Evolutionary conservation across 1,284 basidiomycete genomes (phyloP).

Genomic region (Austroboletus novae-zelandiae): DNA sequence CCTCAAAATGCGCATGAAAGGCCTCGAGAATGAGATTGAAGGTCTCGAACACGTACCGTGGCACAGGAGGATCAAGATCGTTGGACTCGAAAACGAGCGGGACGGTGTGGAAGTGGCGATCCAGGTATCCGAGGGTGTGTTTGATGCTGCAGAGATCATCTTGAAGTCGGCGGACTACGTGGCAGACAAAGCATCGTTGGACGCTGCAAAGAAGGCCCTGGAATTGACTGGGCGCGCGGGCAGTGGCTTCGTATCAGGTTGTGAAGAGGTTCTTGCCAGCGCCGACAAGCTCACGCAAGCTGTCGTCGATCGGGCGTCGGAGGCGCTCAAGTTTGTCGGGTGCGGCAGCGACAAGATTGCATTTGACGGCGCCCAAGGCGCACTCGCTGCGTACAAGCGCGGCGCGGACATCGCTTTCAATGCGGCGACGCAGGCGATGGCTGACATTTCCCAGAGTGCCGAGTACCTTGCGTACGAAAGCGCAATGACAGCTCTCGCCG

Average conservation of each 20-base stretch:
- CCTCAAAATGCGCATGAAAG: background rate
- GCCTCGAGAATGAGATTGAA: background rate
- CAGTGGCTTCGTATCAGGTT: background rate
- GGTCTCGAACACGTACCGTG: background rate
- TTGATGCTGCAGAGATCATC: background rate
- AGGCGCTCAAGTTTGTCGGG: background rate
- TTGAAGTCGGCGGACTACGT: slow-evolving; percentile 2
- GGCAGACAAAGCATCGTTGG: background rate
- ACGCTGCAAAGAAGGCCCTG: background rate
- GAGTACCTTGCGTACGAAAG: slow-evolving; percentile 4
- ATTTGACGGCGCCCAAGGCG: background rate
- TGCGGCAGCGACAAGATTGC: slow-evolving; percentile 4
- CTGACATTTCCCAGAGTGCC: background rate
- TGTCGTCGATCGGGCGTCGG: background rate
- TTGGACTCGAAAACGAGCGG: background rate
- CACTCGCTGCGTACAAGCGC: slow-evolving; percentile 5
- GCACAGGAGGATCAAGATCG: background rate
- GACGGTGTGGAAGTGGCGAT: background rate
- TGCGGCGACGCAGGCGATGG: background rate
- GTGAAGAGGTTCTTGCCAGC: background rate
- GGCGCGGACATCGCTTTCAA: background rate
- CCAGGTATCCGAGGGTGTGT: background rate
- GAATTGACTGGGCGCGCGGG: background rate
- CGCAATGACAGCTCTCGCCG: slow-evolving; percentile 3
- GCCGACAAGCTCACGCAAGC: slow-evolving; percentile 3